Percentiles rank a stretch among this genome's conserved stretches.
Evolutionary conservation across 2,329 filamentous ascomycete species (phyloP).

Genomic region (Leptographium galeiforme): DNA sequence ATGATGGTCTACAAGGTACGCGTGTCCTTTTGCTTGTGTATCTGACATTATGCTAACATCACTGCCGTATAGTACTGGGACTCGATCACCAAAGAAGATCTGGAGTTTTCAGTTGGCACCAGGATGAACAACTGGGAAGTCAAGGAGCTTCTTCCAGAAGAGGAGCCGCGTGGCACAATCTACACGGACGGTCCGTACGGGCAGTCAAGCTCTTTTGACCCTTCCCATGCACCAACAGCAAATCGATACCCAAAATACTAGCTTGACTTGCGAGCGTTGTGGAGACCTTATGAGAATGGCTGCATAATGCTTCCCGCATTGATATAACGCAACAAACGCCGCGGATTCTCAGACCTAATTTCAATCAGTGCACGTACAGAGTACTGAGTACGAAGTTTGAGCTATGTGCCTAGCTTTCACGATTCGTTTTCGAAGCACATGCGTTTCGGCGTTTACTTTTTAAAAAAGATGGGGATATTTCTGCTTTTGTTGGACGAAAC

Average conservation of each 20-base stretch:
- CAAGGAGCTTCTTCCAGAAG: slow-evolving; percentile 75
- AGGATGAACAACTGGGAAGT: slow-evolving; percentile 98
- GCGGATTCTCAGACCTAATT: too few species aligned
- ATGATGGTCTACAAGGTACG: slow-evolving; percentile 99
- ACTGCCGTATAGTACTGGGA: slow-evolving; percentile 73
- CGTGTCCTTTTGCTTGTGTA: slow-evolving; percentile 1
- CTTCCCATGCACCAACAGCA: slow-evolving; percentile 31
- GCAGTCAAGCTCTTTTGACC: slow-evolving; percentile 40
- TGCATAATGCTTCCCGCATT: not conserved
- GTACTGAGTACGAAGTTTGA: too few species aligned
- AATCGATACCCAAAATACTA: slow-evolving; percentile 35
- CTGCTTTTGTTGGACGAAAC: too few species aligned
- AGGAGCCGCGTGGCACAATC: slow-evolving; percentile 60
- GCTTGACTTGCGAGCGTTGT: too few species aligned
- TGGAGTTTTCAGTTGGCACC: slow-evolving; percentile 93
- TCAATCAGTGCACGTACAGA: too few species aligned
- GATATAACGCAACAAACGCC: too few species aligned
- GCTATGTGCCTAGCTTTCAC: too few species aligned
- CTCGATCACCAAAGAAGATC: slow-evolving; percentile 93
- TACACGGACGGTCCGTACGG: slow-evolving; percentile 57
- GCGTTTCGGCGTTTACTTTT: too few species aligned
- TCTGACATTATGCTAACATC: not conserved
- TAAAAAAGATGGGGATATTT: too few species aligned
- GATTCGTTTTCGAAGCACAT: too few species aligned
- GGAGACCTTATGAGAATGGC: not conserved